phyloP scores from a whole-genome alignment of 495 filamentous ascomycete species.

The Bacidia gigantensis region DNA sequence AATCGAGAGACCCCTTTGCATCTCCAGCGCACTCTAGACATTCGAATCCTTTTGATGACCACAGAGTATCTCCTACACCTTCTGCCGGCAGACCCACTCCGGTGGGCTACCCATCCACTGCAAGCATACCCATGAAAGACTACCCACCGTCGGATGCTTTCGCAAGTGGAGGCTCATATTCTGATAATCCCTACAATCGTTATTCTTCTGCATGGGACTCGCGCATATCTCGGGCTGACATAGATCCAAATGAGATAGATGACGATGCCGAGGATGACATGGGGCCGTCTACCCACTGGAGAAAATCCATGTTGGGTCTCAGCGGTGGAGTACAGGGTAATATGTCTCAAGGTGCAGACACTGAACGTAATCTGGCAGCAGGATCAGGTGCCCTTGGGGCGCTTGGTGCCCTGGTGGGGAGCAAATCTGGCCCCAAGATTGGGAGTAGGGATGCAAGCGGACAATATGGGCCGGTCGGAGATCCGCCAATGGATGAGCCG shows the following conservation, averaged over 20 bases:
- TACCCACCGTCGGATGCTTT: slow-evolving; percentile 11
- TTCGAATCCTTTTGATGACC: slow-evolving; percentile 20
- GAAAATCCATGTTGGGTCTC: slow-evolving; percentile 40
- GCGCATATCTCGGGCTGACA: slow-evolving; percentile 34
- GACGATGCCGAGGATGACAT: slow-evolving; percentile 82
- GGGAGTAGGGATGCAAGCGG: slow-evolving; percentile 20
- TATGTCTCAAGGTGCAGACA: slow-evolving; percentile 26
- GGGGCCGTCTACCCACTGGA: slow-evolving; percentile 27
- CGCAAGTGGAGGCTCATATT: slow-evolving; percentile 20
- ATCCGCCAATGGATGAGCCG: slow-evolving; percentile 19
- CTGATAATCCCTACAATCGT: slow-evolving; percentile 44
- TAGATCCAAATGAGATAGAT: slow-evolving; percentile 67
- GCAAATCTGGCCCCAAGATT: slow-evolving; percentile 8
- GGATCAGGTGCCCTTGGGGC: slow-evolving; percentile 35
- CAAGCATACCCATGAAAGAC: slow-evolving; percentile 23
- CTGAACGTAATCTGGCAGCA: slow-evolving; percentile 39
- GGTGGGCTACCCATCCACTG: slow-evolving; percentile 20
- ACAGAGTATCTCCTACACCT: slow-evolving; percentile 20
- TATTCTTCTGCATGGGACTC: slow-evolving; percentile 46
- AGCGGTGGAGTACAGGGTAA: slow-evolving; percentile 23
- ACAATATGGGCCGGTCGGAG: slow-evolving; percentile 40
- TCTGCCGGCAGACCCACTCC: slow-evolving; percentile 28
- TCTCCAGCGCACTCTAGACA: slow-evolving; percentile 23
- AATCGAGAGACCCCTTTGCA: slow-evolving; percentile 26
- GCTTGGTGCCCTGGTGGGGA: slow-evolving; percentile 25